Evolutionary conservation across 75 land plant species (phyloP).

Genomic region (Adiantum capillusveneris): DNA sequence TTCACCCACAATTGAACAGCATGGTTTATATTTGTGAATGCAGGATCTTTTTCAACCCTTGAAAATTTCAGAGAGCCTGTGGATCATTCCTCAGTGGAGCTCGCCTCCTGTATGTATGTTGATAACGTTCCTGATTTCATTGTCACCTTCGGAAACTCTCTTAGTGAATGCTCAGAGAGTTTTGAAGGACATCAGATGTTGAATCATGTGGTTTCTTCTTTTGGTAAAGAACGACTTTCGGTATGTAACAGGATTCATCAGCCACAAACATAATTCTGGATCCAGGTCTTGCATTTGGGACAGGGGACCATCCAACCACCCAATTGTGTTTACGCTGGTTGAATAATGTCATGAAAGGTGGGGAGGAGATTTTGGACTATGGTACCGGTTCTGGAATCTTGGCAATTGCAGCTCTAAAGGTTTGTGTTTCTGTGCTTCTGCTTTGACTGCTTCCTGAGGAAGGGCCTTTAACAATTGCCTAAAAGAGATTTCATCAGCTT

Average conservation of each 20-base stretch:
- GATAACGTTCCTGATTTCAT: not conserved
- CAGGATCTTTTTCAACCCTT: constrained; percentile 73
- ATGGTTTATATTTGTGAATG: constrained; percentile 8
- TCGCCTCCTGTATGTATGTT: constrained; percentile 57
- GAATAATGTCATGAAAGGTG: constrained; percentile 41
- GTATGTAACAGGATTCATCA: constrained; percentile 37
- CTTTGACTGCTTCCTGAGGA: too few relatives aligned
- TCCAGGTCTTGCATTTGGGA: constrained; percentile 94
- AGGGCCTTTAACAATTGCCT: not conserved
- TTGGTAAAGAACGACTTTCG: too few relatives aligned
- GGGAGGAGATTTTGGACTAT: constrained; percentile 69
- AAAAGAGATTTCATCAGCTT: constrained; percentile 33
- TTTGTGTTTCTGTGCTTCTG: not conserved
- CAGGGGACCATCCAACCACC: constrained; percentile 89
- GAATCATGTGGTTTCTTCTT: too few relatives aligned
- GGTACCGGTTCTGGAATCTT: constrained; percentile 88
- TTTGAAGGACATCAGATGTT: not conserved
- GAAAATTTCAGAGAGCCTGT: constrained; percentile 49
- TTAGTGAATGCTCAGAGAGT: not conserved
- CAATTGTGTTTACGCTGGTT: constrained; percentile 61
- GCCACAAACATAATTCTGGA: constrained; percentile 72
- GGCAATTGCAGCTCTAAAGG: constrained; percentile 85
- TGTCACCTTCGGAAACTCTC: not conserved
- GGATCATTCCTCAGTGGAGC: constrained; percentile 86
- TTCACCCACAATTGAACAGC: not conserved